Evolutionary conservation across 2,329 filamentous ascomycete genomes (phyloP).

Genomic region (Didymella arachidicola): DNA sequence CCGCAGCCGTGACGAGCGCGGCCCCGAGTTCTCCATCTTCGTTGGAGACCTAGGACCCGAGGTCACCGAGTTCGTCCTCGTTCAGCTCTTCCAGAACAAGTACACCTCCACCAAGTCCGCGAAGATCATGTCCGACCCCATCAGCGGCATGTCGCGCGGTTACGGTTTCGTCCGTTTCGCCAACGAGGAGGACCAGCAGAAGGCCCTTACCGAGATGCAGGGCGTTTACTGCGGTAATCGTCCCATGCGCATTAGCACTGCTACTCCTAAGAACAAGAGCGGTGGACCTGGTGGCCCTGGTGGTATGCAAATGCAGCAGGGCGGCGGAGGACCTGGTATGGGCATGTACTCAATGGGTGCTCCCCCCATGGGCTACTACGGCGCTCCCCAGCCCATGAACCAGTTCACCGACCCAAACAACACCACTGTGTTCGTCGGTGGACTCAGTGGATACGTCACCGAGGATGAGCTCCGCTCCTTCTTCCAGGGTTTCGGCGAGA

Average conservation of each 20-base stretch:
- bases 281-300: constrained; percentile 62
- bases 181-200: constrained; percentile 94
- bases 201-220: constrained; percentile 96
- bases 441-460: constrained; percentile 95
- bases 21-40: constrained; percentile 96
- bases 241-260: constrained; percentile 97
- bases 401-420: constrained; percentile 99
- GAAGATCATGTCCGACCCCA: constrained; percentile 99
- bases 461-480: constrained; percentile 99
- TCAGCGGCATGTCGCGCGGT: constrained; percentile 95
- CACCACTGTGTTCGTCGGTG: constrained; percentile 97
- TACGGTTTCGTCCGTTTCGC: constrained; percentile 99
- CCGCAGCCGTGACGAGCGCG: constrained; percentile 88
- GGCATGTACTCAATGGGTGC: constrained; percentile 76
- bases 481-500: constrained; percentile 99
- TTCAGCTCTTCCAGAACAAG: constrained; percentile 94
- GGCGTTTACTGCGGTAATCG: constrained; percentile 98
- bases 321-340: constrained; percentile 50
- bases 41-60: constrained; percentile 97
- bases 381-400: constrained; percentile 85
- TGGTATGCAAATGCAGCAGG: constrained; percentile 61
- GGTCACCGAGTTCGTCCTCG: constrained; percentile 97
- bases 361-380: constrained; percentile 71
- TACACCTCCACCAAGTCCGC: constrained; percentile 98
- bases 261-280: constrained; percentile 91